Evolutionary conservation across 768 basidiomycete genomes (phyloP).

Genomic region (Termitomyces sp.): DNA sequence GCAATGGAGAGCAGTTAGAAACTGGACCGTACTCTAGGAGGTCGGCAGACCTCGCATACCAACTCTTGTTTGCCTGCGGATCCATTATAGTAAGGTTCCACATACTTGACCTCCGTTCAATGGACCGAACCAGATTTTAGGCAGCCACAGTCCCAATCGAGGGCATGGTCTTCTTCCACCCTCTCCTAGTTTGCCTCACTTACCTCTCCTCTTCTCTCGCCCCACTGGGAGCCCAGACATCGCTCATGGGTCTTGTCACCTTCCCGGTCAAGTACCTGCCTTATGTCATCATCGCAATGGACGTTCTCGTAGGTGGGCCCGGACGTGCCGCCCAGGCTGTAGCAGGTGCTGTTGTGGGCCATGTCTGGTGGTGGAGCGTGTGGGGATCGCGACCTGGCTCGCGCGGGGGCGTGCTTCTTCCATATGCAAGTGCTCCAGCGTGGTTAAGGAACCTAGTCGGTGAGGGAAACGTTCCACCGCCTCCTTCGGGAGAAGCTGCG

Average conservation of each 20-base stretch:
- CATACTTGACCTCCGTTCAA: neutral
- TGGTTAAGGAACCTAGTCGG: slow-evolving; percentile 55
- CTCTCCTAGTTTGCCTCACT: slow-evolving; percentile 61
- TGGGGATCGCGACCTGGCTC: slow-evolving; percentile 46
- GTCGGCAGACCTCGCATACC: slow-evolving; percentile 77
- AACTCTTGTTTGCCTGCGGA: slow-evolving; percentile 49
- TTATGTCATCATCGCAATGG: slow-evolving; percentile 68
- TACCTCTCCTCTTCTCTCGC: slow-evolving; percentile 68
- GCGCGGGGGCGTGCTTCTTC: slow-evolving; percentile 33
- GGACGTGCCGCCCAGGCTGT: slow-evolving; percentile 48
- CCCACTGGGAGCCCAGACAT: slow-evolving; percentile 61
- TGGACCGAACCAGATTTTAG: slow-evolving; percentile 11
- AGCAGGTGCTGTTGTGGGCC: slow-evolving; percentile 72
- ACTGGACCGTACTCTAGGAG: slow-evolving; percentile 47
- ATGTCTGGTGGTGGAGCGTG: slow-evolving; percentile 77
- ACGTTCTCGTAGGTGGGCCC: slow-evolving; percentile 61
- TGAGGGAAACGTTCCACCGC: slow-evolving; percentile 23
- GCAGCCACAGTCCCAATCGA: slow-evolving; percentile 57
- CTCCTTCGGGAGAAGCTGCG: slow-evolving; percentile 24
- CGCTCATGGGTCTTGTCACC: slow-evolving; percentile 74
- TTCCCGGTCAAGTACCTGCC: slow-evolving; percentile 72
- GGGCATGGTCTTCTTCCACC: slow-evolving; percentile 51
- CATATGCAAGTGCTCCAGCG: slow-evolving; percentile 45
- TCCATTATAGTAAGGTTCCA: slow-evolving; percentile 53
- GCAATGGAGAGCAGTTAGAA: slow-evolving; percentile 63